phyloP scores from a whole-genome alignment of 2,329 filamentous ascomycete genomes.

The Aspergillus brunneoviolaceus region DNA sequence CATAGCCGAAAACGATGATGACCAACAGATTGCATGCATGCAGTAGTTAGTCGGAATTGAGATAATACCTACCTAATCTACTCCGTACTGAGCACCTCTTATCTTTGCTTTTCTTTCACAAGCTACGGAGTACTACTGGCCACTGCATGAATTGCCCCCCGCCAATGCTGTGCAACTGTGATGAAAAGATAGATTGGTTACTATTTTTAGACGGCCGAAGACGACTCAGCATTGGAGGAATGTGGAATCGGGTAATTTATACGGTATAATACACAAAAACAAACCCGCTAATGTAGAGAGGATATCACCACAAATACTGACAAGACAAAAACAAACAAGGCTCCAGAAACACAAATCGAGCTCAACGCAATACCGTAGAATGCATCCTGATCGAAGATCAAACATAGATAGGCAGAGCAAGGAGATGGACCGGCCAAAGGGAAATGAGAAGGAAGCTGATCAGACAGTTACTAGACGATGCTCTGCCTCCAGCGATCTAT shows the following conservation, averaged over 20 bases:
- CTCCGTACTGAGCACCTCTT: no score
- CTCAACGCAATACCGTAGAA: not conserved
- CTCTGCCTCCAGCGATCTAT: slow-evolving; percentile 62
- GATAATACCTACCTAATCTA: not conserved
- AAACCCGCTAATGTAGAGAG: not conserved
- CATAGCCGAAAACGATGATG: no score
- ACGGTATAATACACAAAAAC: not conserved
- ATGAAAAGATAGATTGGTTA: not conserved
- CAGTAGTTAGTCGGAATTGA: not conserved
- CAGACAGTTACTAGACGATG: slow-evolving; percentile 25
- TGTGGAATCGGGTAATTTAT: not conserved
- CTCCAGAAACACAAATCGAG: not conserved
- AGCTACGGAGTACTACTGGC: no score
- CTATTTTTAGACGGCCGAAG: not conserved
- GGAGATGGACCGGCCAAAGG: not conserved
- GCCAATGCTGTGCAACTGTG: no score
- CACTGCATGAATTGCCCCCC: no score
- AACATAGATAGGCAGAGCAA: not conserved
- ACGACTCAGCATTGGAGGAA: not conserved
- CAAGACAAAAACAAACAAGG: not conserved
- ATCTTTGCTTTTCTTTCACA: no score
- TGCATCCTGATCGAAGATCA: not conserved
- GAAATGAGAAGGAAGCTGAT: not conserved
- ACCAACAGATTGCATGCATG: no score
- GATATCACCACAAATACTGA: not conserved